Base-by-base conservation (phyloP, 192 early-diverging fungal species). In the Obelidium mucronatum region DNA sequence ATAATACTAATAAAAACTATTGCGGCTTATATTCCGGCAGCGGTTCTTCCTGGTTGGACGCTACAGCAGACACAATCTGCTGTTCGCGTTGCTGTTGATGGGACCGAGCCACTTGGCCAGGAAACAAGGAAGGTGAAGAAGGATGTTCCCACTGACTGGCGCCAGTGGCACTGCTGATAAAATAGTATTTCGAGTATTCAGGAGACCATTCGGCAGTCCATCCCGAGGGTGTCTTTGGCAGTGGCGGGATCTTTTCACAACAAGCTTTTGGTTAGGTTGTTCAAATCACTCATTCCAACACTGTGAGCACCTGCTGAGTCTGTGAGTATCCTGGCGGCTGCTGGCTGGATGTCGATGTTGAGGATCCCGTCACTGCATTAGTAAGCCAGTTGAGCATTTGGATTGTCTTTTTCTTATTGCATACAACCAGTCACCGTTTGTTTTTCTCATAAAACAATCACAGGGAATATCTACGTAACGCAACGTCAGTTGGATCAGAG, bases 161-260 rank as follows among this genome's bases (percentile, higher is more conserved):
- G 3, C 36, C 17, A n/a, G 69, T 72, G 6, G 52, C 22, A n/a
- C 24, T 6, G 34, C 52, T 72, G 52, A 59, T 40, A 33, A 35
- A 72, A 35, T 58, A 72, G 55, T 58, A 72, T 31, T 51, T 15
- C 1, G n/a, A 31, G 53, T 39, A 58, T 72, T 72, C 69, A 24
- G 69, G 51, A 5, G 69, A 72, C 69, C 69, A 72, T 40, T 72
- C 54, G 34, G 30, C 69, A 1, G 69, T n/a, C 69, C 69, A 72
- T 31, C 69, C 69, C 22, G n/a, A 33, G 6, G 69, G 69, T 17
- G 31, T 31, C 11, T 55, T 59, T 52, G 39, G 66, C 3, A 54
- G 54, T 30, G 69, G 66, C 24, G 66, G 55, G 55, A 58, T 58
- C 55, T 58, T 5, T 58, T 19, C 24, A 24, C 42, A 44, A 17